These are phyloP conservation scores for Zymoseptoria passerinii DNA, from an alignment of 2,329 filamentous ascomycete species.

Conservation along the genomic window DNA sequence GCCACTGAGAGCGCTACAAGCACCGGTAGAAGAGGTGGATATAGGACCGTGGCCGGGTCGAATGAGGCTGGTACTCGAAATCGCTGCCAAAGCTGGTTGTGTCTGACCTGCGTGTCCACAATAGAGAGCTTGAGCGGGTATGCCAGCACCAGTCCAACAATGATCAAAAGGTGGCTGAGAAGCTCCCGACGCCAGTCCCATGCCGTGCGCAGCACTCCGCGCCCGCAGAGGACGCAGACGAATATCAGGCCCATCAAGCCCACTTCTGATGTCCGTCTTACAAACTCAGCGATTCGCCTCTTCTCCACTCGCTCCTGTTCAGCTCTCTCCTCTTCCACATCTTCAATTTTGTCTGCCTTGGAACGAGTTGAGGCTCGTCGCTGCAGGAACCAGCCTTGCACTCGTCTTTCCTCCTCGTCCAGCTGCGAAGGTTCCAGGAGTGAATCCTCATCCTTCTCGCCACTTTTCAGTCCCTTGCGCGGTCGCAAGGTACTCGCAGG, in stretches of 20 bases:
- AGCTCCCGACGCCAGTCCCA: conserved; percentile 32
- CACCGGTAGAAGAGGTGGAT: conserved; percentile 68
- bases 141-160: conserved; percentile 22
- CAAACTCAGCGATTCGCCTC: conserved; percentile 83
- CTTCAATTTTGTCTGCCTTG: conserved; percentile 20
- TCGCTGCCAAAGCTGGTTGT: conserved; percentile 34
- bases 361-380: conserved; percentile 12
- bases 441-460: conserved; percentile 33
- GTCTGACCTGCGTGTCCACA: conserved; percentile 24
- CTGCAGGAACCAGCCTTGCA: conserved; percentile 32
- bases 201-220: conserved; percentile 22
- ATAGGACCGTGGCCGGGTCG: conserved; percentile 84
- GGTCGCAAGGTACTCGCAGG: conserved; percentile 66
- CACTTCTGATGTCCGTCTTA: conserved; percentile 52
- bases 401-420: conserved; percentile 38
- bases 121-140: conserved; percentile 31
- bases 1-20: conserved; percentile 69
- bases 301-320: conserved; percentile 59
- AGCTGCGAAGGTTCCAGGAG: conserved; percentile 41
- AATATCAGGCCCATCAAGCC: conserved; percentile 47
- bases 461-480: conserved; percentile 68
- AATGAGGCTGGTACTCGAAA: conserved; percentile 65
- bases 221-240: conserved; percentile 36
- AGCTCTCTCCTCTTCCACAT: conserved; percentile 35
- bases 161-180: conserved; percentile 29